Conservation (phyloP, 306 rosid species). For the Vigna angularis region DNA sequence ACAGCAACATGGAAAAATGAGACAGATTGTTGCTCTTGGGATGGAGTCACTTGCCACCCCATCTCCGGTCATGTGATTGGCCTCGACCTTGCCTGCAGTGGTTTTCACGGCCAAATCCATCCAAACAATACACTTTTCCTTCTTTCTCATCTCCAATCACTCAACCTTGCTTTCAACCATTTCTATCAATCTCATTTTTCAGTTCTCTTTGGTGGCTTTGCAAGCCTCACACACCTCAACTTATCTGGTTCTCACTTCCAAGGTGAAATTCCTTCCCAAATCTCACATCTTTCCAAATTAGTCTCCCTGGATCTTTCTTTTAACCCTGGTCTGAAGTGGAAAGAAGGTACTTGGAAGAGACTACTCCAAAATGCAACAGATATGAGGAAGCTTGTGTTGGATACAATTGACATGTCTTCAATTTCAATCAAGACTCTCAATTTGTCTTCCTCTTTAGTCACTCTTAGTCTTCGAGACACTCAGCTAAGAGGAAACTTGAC, state of each 20-base stretch:
- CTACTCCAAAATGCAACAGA: background rate
- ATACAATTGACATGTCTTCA: background rate
- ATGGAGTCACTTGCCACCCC: slow-evolving; percentile 25
- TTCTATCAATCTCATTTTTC: background rate
- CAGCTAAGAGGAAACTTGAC: background rate
- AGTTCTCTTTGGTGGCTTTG: background rate
- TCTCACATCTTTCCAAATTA: slow-evolving; percentile 24
- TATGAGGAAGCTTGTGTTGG: background rate
- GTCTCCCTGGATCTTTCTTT: background rate
- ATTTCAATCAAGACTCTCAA: background rate
- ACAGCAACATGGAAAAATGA: slow-evolving; percentile 10
- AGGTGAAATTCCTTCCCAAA: slow-evolving; percentile 15
- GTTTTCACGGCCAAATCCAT: background rate
- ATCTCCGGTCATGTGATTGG: background rate
- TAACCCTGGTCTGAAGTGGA: background rate
- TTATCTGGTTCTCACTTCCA: background rate
- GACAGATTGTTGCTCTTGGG: slow-evolving; percentile 18
- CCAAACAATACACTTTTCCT: background rate
- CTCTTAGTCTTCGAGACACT: background rate
- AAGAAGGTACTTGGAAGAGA: background rate
- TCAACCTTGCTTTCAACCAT: background rate
- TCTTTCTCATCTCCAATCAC: background rate
- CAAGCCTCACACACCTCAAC: background rate
- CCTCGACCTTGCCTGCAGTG: background rate
- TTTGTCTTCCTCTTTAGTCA: slow-evolving; percentile 26